Base-by-base conservation (phyloP, 2,329 filamentous ascomycete genomes). In the Conoideocrella luteorostrata region DNA sequence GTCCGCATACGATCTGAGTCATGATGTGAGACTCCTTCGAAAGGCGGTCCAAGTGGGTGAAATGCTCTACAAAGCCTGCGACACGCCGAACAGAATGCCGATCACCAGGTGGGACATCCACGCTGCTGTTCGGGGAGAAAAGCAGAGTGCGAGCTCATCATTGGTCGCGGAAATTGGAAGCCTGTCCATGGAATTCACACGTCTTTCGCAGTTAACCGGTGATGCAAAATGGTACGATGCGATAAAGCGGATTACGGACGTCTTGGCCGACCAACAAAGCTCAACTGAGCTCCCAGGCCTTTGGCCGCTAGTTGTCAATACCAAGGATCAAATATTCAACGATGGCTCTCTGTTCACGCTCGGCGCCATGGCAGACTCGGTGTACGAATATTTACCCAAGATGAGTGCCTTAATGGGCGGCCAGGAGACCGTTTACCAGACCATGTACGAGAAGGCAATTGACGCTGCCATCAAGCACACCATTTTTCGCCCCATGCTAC, bases 221-320 rank as follows among this genome's bases (percentile, higher is more conserved):
- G 71, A 87, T 48, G 62, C 74, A 24, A 86, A 82, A 55, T 89
- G 84, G 63, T 87, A 82, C 58, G 85, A 89, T 58, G 86, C 84
- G 4, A 74, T 88, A 44, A 78, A 81, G 44, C 74, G 82, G 22
- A 78, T 91, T 44, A 84, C 80, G 13, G 72, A 84, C 45, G 71
- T 80, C 15, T 71, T 91, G 29, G 75, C 84, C 44, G 67, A 71
- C 22, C 75, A 77, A 50, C 86, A 91, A 63, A 76, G 78, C 53
- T 62, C 69, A 11, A 88, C 85, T 1, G 69, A 67, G 28, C 62
- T 90, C 7, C 85, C 86, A 0, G 86, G 86, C 2, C 71, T 90
- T 65, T 91, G 83, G 84, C 85, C 85, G 1, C 71, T 75, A 17
- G 67, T 69, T 41, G 64, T 91, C 40, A 75, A 88, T 59, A 74